Evolutionary conservation across 2,329 filamentous ascomycete species (phyloP).

Genomic region (Rhinocladiella similis): DNA sequence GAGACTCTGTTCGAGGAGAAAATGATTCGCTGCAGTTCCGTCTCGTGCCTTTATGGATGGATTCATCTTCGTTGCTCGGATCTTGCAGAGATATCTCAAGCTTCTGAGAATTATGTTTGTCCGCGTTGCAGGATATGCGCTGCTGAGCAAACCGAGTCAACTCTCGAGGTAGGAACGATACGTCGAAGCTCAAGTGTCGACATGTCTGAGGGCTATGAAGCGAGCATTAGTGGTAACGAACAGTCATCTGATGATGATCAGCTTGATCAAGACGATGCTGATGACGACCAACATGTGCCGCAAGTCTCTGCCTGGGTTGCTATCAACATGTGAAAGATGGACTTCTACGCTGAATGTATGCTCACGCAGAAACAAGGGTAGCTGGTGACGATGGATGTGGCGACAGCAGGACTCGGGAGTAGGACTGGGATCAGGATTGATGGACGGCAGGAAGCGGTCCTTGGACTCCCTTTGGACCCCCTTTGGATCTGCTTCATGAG

Average conservation of each 20-base stretch:
- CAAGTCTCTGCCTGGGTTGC: constrained; percentile 4
- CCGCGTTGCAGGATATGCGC: constrained; percentile 11
- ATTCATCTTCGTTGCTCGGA: constrained; percentile 22
- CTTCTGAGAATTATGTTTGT: constrained; percentile 14
- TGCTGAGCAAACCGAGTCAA: neutral
- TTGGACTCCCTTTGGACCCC: too few species aligned
- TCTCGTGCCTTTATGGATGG: constrained; percentile 18
- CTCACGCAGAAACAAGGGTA: neutral
- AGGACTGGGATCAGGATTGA: too few species aligned
- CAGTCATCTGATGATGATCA: neutral
- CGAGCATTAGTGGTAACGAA: neutral
- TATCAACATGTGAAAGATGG: neutral
- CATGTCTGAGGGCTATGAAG: neutral
- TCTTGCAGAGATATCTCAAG: constrained; percentile 13
- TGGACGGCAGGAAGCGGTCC: too few species aligned
- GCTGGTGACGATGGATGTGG: too few species aligned
- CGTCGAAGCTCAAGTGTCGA: neutral
- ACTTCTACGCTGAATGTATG: neutral
- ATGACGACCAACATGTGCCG: neutral
- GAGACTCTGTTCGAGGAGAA: constrained; percentile 1
- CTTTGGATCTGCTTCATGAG: too few species aligned
- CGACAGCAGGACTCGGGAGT: too few species aligned
- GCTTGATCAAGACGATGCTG: neutral
- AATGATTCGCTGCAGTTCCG: constrained; percentile 20
- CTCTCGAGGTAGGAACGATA: neutral